Base-by-base conservation (phyloP, 2,329 filamentous ascomycete genomes). In the Metarhizium guizhouense region DNA sequence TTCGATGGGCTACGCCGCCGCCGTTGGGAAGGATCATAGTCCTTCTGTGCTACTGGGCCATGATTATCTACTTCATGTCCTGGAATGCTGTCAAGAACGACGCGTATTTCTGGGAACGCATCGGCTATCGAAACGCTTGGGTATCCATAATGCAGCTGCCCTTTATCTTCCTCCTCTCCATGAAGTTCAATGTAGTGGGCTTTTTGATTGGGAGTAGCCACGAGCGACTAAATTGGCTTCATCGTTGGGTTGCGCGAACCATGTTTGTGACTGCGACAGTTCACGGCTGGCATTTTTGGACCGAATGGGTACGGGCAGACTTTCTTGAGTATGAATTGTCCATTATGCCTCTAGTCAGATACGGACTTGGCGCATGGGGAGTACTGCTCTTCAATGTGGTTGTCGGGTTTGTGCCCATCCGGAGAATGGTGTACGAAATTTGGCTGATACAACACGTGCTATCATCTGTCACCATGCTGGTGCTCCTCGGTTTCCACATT, bases 201-300 rank as follows among this genome's bases (percentile, higher is more conserved):
- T 73, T 77, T 54, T 69, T 89, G 29, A 76, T 79, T 4, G 86
- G 85, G 11, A 76, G 79, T 10, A 83, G 84, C 58, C 83, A 88
- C 63, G 86, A 89, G 69, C 77, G 83, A 8, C 72, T 89, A 56
- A 88, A 87, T 66, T 89, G 86, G 86, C 69, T 88, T 53, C 86
- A 90, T 63, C 79, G 86, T 58, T 90, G 86, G 86, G 81, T 85
- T 10, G 84, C 82, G 3, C 78, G 86, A 57, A 86, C 83, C 55
- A 81, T 89, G 71, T 78, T 89, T 40, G 71, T 88, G 16, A 87
- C 83, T 0, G 82, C 81, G 2, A 84, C 84, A 1, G 76, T 88
- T 3, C 86, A 90, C 62, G 85, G 87, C 57, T 86, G 82, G 61
- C 82, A 86, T 66, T 89, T 88, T 66, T 84, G 83, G 70, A 72